Base-by-base conservation (phyloP, 2,329 filamentous ascomycete genomes). In the Graphilbum sp. region DNA sequence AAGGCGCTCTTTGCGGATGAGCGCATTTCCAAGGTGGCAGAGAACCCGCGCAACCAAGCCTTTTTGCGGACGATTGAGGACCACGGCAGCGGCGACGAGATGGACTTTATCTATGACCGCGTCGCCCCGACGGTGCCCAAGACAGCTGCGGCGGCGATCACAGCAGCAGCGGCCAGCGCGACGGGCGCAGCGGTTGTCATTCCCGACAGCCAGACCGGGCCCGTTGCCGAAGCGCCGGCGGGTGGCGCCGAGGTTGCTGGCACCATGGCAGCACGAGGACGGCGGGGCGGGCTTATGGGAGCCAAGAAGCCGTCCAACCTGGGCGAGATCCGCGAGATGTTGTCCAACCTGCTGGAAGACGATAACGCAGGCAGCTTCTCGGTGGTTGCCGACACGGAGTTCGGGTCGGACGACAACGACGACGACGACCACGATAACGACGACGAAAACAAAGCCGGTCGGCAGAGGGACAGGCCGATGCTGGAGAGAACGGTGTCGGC, bases 61-160 rank as follows among this genome's bases (percentile, higher is more conserved):
- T 98, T 98, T 61, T 68, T 98, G 48, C 77, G 76, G 46, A 85
- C 85, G 7, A 82, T 98, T 37, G 86, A 94, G 50, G 87, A 95
- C 52, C 72, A 72, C 36, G 80, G 78, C 41, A 66, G 67, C 49
- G 80, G 83, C 34, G 78, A 90, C 39, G 79, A 85, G 39, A 71
- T 80, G 56, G 80, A 87, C 46, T 79, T 93, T 49, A 59, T 85
- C 9, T 50, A 54, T 35, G 49, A 51, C 50, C 59, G 47, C 54
- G 60, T 24, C n/a, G 32, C 21, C 36, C 15, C 19, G 37, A 29
- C 18, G 25, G n/a, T 11, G 57, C 61, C 29, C 56, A 61, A 41
- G 54, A 61, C 16, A 51, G 61, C 33, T 54, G 58, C 31, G 10
- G 25, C 13, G 20, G 17, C 45, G 46, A 18, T 49, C 8, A 20